Evolutionary conservation across 371 early-diverging fungal species (phyloP).

Genomic region (Syncephalis fuscata): DNA sequence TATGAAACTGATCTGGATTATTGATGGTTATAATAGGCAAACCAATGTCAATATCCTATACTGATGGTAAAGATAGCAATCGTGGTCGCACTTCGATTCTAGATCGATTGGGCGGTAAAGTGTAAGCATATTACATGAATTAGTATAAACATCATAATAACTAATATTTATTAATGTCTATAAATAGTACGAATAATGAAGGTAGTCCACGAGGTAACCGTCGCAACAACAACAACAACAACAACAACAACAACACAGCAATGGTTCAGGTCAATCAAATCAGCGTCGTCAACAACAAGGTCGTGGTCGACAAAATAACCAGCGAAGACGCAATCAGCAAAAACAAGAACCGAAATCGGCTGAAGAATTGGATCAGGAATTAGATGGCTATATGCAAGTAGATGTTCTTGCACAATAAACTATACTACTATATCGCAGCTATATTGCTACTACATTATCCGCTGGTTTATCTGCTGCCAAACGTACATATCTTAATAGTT

Average conservation of each 20-base stretch:
- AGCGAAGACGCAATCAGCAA: conserved; percentile 1
- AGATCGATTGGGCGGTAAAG: conserved; percentile 3
- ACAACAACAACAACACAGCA: not conserved
- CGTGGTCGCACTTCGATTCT: not conserved
- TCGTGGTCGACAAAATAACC: not conserved
- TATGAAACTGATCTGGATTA: too few species aligned
- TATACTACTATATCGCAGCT: not conserved
- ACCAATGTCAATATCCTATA: not conserved
- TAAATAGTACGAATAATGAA: not conserved
- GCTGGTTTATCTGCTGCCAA: not conserved
- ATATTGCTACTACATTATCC: not conserved
- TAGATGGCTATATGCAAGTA: conserved; percentile 8
- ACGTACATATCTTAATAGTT: too few species aligned
- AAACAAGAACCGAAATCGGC: not conserved
- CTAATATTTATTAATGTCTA: not conserved
- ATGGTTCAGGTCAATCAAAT: not conserved
- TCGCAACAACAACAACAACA: too few species aligned
- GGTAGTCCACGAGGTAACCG: conserved; percentile 1
- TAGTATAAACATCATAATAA: too few species aligned
- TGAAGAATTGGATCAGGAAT: conserved; percentile 7
- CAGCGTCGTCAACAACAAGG: not conserved
- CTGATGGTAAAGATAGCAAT: not conserved
- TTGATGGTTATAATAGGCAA: too few species aligned
- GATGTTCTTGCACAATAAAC: conserved; percentile 1
- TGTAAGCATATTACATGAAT: conserved; percentile 3